Conservation (phyloP, 2,329 filamentous ascomycete species). For the Aspergillus sp. region DNA sequence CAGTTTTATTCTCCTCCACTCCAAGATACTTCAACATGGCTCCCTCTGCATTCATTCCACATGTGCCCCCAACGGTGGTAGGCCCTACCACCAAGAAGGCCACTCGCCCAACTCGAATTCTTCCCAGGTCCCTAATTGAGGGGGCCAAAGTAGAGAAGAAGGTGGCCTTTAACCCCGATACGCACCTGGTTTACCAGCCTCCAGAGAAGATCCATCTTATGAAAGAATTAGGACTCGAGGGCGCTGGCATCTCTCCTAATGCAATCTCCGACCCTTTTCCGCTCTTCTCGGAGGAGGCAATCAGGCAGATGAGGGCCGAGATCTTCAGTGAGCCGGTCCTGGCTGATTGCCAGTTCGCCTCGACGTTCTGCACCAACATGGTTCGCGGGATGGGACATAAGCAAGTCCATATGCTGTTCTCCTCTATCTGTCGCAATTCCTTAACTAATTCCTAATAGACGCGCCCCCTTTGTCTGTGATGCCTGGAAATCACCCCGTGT, state of each 20-base stretch:
- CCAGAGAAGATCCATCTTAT: background rate
- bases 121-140: background rate
- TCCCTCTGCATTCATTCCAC: background rate
- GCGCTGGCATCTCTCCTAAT: background rate
- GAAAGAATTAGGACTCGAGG: background rate
- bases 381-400: background rate
- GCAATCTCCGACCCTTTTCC: background rate
- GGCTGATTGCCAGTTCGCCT: background rate
- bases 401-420: background rate
- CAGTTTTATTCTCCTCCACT: background rate
- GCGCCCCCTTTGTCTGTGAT: background rate
- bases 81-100: background rate
- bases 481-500: background rate
- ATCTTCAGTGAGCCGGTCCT: background rate
- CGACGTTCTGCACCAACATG: background rate
- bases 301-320: background rate
- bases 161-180: background rate
- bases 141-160: background rate
- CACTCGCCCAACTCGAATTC: background rate
- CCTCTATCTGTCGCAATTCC: background rate
- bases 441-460: background rate
- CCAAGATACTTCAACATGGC: background rate
- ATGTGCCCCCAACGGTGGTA: background rate
- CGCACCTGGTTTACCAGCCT: background rate
- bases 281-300: background rate